Percentiles rank a stretch among this genome's conserved stretches.
phyloP scores from a whole-genome alignment of 176 grass and related monocot species.

The Aegilops tauschii region DNA sequence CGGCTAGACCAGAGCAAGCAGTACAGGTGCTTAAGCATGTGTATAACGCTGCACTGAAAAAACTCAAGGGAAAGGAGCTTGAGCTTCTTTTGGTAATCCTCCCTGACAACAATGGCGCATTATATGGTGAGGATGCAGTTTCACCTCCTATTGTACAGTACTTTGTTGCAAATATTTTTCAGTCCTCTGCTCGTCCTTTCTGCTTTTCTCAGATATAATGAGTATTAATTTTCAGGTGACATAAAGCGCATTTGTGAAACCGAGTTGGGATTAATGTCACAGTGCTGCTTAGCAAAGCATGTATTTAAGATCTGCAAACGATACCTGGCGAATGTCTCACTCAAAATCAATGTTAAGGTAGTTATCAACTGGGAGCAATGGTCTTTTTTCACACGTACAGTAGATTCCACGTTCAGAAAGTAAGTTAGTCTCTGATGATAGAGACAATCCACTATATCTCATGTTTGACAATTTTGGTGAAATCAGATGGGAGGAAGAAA shows the following conservation, averaged over 20 bases:
- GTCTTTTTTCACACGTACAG: not conserved
- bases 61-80: constrained; percentile 65
- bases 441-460: not conserved
- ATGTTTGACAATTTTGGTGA: constrained; percentile 11
- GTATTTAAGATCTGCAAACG: constrained; percentile 79
- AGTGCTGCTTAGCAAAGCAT: constrained; percentile 73
- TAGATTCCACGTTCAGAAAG: not conserved
- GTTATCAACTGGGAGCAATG: not conserved
- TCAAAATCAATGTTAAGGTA: constrained; percentile 88
- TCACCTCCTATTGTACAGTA: not conserved
- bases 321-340: constrained; percentile 73
- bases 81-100: constrained; percentile 74
- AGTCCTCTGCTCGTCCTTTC: not conserved
- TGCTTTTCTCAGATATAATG: not conserved
- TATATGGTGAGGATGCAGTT: constrained; percentile 52
- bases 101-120: constrained; percentile 74
- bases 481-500: constrained; percentile 81
- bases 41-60: constrained; percentile 53
- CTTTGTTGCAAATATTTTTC: not conserved
- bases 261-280: constrained; percentile 68
- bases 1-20: constrained; percentile 60
- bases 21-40: constrained; percentile 62
- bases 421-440: not conserved
- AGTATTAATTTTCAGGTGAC: constrained; percentile 41
- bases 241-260: constrained; percentile 83